phyloP scores from a whole-genome alignment of 352 stramenopile species.

The Halophytophthora batemanensis region DNA sequence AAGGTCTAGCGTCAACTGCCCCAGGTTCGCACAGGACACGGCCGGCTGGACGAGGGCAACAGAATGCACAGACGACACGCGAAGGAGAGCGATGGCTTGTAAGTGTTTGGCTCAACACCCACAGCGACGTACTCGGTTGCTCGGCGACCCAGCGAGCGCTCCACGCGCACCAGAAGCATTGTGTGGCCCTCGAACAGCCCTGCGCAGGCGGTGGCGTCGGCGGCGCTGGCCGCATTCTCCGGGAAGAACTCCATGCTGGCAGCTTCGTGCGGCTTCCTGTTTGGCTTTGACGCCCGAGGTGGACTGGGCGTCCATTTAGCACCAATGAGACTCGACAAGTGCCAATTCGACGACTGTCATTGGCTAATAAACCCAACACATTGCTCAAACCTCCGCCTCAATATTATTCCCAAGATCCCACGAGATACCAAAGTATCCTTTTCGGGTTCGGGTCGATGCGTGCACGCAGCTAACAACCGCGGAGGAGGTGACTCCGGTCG shows the following conservation, averaged over 20 bases:
- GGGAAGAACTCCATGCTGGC: slow-evolving; percentile 52
- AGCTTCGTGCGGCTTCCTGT: background rate
- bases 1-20: slow-evolving; percentile 75
- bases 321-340: too few relatives aligned
- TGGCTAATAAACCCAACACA: too few relatives aligned
- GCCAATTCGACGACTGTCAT: too few relatives aligned
- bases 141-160: background rate
- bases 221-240: slow-evolving; percentile 17
- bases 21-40: slow-evolving; percentile 80
- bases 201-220: slow-evolving; percentile 18
- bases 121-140: background rate
- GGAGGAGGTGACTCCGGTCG: too few relatives aligned
- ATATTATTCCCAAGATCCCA: too few relatives aligned
- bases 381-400: too few relatives aligned
- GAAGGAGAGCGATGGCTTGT: slow-evolving; percentile 7
- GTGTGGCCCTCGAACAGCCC: slow-evolving; percentile 51
- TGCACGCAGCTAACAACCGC: too few relatives aligned
- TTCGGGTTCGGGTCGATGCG: too few relatives aligned
- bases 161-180: slow-evolving; percentile 46
- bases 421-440: too few relatives aligned
- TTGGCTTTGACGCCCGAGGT: background rate
- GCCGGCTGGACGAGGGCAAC: slow-evolving; percentile 36
- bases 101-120: background rate
- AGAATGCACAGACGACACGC: background rate
- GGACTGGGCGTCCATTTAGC: background rate